phyloP scores from a whole-genome alignment of 2,329 filamentous ascomycete genomes.

The Neocucurbitaria cava region DNA sequence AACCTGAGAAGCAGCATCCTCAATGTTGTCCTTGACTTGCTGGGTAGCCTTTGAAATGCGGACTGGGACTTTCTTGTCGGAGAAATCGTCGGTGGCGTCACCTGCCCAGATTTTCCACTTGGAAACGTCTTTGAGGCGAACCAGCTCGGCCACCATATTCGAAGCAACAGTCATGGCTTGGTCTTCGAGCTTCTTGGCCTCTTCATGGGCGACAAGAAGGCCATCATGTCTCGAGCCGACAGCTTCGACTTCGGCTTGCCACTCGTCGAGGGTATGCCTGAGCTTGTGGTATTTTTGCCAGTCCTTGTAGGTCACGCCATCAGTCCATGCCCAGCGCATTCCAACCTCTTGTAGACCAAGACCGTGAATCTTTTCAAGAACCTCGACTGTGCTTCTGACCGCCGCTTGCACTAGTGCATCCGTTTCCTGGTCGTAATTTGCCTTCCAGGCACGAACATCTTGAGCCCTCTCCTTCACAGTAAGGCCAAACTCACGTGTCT shows the following conservation, averaged over 20 bases:
- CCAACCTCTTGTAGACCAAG: constrained; percentile 89
- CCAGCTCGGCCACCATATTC: constrained; percentile 78
- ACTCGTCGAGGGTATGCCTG: constrained; percentile 81
- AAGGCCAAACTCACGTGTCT: constrained; percentile 72
- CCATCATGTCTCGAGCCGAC: constrained; percentile 77
- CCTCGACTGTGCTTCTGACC: constrained; percentile 80
- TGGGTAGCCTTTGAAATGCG: constrained; percentile 58
- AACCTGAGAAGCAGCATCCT: constrained; percentile 45
- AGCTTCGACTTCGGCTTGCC: constrained; percentile 81
- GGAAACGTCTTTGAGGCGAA: constrained; percentile 80
- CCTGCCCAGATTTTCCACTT: constrained; percentile 80
- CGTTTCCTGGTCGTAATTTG: constrained; percentile 73
- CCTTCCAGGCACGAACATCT: constrained; percentile 77
- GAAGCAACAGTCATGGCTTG: constrained; percentile 82
- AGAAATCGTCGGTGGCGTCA: constrained; percentile 81
- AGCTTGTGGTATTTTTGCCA: constrained; percentile 95
- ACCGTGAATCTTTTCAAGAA: constrained; percentile 82
- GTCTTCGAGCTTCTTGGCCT: constrained; percentile 74
- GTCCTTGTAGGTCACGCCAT: constrained; percentile 94
- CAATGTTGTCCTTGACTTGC: constrained; percentile 49
- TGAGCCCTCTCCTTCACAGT: constrained; percentile 80
- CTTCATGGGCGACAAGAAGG: constrained; percentile 71
- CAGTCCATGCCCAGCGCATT: constrained; percentile 93
- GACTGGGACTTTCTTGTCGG: constrained; percentile 68
- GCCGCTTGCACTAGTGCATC: constrained; percentile 72